Evolutionary conservation across 768 basidiomycete species (phyloP), one percentile per base, ranked within the genome.

Genomic region (Gelatoporia subvermispora): DNA sequence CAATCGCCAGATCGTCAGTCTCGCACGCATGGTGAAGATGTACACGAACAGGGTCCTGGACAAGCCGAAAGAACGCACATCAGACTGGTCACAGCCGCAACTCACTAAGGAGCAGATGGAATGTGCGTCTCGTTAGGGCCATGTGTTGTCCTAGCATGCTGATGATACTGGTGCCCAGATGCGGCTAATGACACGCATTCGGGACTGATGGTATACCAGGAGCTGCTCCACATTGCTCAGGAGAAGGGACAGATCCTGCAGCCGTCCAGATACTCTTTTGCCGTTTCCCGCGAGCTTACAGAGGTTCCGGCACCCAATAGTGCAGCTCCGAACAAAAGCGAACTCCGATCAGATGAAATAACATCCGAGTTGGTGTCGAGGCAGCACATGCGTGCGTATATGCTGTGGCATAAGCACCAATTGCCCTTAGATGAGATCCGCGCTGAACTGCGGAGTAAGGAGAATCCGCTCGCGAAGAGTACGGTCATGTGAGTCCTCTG

Each of bases 131-230:
- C 43, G 17, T 25, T 5, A 17, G 17, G 40, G 18, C 11, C 2
- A 18, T 18, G 36, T 23, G 15, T 22, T 4, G 38, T 38, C 5
- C 8, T 28, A 15, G 4, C 35, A 11, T 40, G 25, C 13, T 16
- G 13, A 21, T 4, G 8, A n/a, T 22, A 21, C 15, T 31, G 16
- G 23, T 31, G 8, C 8, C 3, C 37, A 77, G 76, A 79, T 50
- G 77, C 77, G 2, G 76, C 77, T 0, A 78, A 78, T 51, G 77
- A 78, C 48, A 74, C 70, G 37, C 69, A 78, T 49, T 73, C 69
- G 37, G 73, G 71, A 3, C 59, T 79, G 13, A 65, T 68, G 58
- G 70, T 77, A 17, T 73, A 75, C 55, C 64, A 67, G 17, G 60
- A 51, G 35, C 44, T 79, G n/a, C 41, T 65, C 20, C 55, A 48